Conservation (phyloP, 306 rosid genomes). For the Geum urbanum region DNA sequence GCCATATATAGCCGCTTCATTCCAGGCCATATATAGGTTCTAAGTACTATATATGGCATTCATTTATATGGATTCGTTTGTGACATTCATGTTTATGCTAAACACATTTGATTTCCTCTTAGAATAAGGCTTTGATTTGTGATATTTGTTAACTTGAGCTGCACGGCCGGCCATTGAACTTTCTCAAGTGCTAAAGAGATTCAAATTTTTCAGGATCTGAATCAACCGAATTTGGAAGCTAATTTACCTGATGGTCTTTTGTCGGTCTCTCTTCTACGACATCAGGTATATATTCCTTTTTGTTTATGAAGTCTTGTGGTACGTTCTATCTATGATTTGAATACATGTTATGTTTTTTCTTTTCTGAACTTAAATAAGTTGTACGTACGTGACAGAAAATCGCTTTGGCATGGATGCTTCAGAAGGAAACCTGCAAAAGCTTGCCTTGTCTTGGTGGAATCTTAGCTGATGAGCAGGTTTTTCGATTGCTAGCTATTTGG, state of each 20-base stretch:
- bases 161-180: background rate
- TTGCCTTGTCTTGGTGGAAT: conserved; percentile 97
- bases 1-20: no score
- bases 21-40: no score
- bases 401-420: conserved; percentile 96
- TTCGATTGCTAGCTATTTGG: conserved; percentile 3
- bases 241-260: conserved; percentile 65
- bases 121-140: background rate
- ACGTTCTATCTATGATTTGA: conserved; percentile 7
- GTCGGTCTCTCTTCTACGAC: conserved; percentile 85
- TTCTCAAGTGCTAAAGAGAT: conserved; percentile 15
- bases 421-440: conserved; percentile 78
- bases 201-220: conserved; percentile 70
- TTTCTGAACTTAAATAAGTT: conserved; percentile 14
- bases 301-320: conserved; percentile 14
- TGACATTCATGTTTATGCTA: background rate
- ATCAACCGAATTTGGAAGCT: conserved; percentile 68
- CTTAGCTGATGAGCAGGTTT: conserved; percentile 97
- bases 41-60: background rate
- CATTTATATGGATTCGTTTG: background rate
- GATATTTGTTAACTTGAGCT: background rate
- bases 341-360: background rate
- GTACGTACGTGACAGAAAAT: conserved; percentile 60
- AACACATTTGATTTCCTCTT: background rate
- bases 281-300: conserved; percentile 72